Conservation (phyloP, 495 filamentous ascomycete genomes). For the Penicillium lividum region DNA sequence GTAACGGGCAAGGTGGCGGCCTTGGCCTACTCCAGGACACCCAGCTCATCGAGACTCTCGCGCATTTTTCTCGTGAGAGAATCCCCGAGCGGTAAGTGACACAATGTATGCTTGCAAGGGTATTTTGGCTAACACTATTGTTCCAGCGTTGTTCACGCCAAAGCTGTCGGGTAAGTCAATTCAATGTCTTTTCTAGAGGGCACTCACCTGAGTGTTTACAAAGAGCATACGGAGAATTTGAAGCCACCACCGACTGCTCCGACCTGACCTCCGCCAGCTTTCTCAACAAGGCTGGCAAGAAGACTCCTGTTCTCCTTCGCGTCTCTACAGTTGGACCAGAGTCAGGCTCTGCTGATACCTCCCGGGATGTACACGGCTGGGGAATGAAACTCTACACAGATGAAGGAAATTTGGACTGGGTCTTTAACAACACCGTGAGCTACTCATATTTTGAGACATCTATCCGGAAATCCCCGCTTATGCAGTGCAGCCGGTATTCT, state of each 20-base stretch:
- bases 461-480: not conserved
- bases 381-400: slow-evolving; percentile 76
- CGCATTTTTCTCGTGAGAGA: slow-evolving; percentile 12
- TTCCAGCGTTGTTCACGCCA: slow-evolving; percentile 61
- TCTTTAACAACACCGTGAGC: slow-evolving; percentile 35
- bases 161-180: slow-evolving; percentile 44
- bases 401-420: slow-evolving; percentile 71
- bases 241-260: slow-evolving; percentile 57
- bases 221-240: slow-evolving; percentile 56
- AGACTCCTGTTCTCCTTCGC: slow-evolving; percentile 58
- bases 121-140: not conserved
- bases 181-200: not conserved
- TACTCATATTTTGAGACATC: not conserved
- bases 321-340: slow-evolving; percentile 68
- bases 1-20: not conserved
- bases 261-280: slow-evolving; percentile 43
- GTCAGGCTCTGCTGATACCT: slow-evolving; percentile 64
- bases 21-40: slow-evolving; percentile 13
- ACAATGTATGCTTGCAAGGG: not conserved
- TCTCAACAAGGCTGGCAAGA: slow-evolving; percentile 57
- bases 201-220: slow-evolving; percentile 10
- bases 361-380: slow-evolving; percentile 67
- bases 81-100: slow-evolving; percentile 10
- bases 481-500: slow-evolving; percentile 44
- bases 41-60: slow-evolving; percentile 10